phyloP scores from a whole-genome alignment of 306 rosid species.

The Echinosophora koreensis region DNA sequence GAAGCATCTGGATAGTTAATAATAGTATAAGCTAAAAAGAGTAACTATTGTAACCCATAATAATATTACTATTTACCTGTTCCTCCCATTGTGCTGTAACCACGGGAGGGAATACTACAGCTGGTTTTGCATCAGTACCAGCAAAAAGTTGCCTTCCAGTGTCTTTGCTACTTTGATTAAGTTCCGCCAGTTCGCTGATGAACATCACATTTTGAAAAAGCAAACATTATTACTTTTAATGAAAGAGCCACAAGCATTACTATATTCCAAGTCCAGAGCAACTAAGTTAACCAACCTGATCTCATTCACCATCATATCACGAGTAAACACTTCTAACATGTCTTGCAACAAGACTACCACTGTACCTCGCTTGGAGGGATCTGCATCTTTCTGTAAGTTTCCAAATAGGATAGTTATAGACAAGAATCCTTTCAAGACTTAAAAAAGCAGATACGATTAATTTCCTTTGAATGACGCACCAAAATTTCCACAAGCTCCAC shows the following conservation, averaged over 20 bases:
- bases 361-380: constrained; percentile 65
- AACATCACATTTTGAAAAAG: constrained; percentile 43
- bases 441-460: constrained; percentile 36
- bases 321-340: constrained; percentile 95
- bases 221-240: constrained; percentile 28
- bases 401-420: constrained; percentile 37
- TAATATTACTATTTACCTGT: constrained; percentile 61
- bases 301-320: constrained; percentile 96
- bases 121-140: constrained; percentile 83
- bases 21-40: constrained; percentile 22
- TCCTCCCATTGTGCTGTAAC: constrained; percentile 97
- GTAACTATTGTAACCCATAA: background rate
- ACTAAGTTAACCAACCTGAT: constrained; percentile 68
- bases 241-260: background rate
- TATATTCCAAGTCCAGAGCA: constrained; percentile 25
- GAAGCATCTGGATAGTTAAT: constrained; percentile 34
- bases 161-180: constrained; percentile 84
- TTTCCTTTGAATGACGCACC: constrained; percentile 62
- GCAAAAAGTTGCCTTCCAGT: constrained; percentile 95
- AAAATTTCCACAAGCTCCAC: constrained; percentile 89
- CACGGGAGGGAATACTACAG: constrained; percentile 79
- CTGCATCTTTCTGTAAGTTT: constrained; percentile 72
- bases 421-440: constrained; percentile 37
- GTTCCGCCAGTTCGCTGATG: constrained; percentile 82
- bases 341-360: constrained; percentile 92